Percentiles rank a stretch among this genome's conserved stretches.
phyloP scores from a whole-genome alignment of 2,329 filamentous ascomycete genomes.

The Dothistroma septosporum region DNA sequence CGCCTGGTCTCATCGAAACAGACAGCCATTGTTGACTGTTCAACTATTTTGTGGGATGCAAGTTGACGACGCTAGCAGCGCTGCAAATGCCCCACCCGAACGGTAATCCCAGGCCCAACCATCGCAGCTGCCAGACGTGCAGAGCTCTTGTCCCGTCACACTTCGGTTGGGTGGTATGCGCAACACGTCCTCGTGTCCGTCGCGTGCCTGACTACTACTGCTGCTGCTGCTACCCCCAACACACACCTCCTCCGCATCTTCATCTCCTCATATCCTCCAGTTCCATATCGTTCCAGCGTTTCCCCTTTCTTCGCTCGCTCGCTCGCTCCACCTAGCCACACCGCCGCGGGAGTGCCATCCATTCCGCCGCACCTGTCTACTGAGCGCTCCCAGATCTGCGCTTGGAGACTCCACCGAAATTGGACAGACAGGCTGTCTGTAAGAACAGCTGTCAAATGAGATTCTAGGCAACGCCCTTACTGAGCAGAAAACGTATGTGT shows the following conservation, averaged over 20 bases:
- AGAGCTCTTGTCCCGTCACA: not conserved
- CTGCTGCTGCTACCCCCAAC: not conserved
- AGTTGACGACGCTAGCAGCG: slow-evolving; percentile 3
- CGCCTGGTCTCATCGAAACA: not conserved
- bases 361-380: slow-evolving; percentile 1
- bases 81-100: not conserved
- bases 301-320: not conserved
- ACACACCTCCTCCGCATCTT: not conserved
- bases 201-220: not conserved
- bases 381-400: not conserved
- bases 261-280: not conserved
- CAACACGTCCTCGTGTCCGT: not conserved
- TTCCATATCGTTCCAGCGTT: not conserved
- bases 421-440: not conserved
- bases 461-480: slow-evolving; percentile 12
- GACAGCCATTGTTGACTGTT: not conserved
- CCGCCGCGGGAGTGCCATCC: not conserved
- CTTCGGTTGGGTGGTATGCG: not conserved
- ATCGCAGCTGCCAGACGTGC: not conserved
- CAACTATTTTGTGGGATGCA: not conserved
- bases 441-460: slow-evolving; percentile 15
- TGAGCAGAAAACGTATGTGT: slow-evolving; percentile 16
- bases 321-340: too few relatives aligned
- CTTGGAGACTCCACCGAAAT: not conserved
- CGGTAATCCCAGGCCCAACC: slow-evolving; percentile 6